These are phyloP conservation scores for Xylaria telfairii DNA, from an alignment of 495 filamentous ascomycete genomes.

Conservation along the genomic window DNA sequence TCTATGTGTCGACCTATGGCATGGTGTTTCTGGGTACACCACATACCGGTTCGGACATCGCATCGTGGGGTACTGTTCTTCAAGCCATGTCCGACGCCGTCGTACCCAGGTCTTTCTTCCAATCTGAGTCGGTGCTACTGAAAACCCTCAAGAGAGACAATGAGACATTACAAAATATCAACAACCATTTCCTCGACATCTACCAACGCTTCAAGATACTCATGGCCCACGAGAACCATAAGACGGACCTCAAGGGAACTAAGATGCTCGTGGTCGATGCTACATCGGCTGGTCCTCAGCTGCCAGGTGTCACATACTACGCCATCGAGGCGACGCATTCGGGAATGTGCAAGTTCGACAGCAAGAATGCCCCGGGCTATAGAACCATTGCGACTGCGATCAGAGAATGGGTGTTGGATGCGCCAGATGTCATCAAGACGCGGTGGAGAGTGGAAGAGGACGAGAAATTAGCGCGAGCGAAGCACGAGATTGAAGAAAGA, in stretches of 20 bases:
- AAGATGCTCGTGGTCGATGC: slow-evolving; percentile 73
- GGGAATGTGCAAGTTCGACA: slow-evolving; percentile 87
- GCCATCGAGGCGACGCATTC: slow-evolving; percentile 84
- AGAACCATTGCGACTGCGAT: slow-evolving; percentile 74
- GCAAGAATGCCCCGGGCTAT: slow-evolving; percentile 73
- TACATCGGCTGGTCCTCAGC: slow-evolving; percentile 73
- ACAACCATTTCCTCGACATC: slow-evolving; percentile 75
- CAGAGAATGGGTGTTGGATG: slow-evolving; percentile 68
- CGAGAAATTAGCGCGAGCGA: slow-evolving; percentile 51
- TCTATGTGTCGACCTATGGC: slow-evolving; percentile 83
- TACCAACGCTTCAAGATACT: slow-evolving; percentile 73
- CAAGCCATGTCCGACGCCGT: slow-evolving; percentile 75
- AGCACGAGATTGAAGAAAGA: slow-evolving; percentile 51
- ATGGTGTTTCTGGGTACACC: slow-evolving; percentile 90
- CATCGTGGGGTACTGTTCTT: slow-evolving; percentile 76
- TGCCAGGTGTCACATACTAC: slow-evolving; percentile 76
- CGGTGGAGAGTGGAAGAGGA: slow-evolving; percentile 70
- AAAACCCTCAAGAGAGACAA: slow-evolving; percentile 77
- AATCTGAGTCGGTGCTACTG: slow-evolving; percentile 72
- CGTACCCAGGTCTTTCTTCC: slow-evolving; percentile 72
- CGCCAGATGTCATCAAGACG: slow-evolving; percentile 60
- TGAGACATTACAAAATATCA: slow-evolving; percentile 82
- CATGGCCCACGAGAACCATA: slow-evolving; percentile 71
- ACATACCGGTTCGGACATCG: slow-evolving; percentile 77
- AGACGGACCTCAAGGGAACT: slow-evolving; percentile 68